A percentile compares a stretch with the other conserved stretches of the same genome.
These are phyloP conservation scores for Umbelopsis sp. DNA, from an alignment of 192 early-diverging fungal species.

Conservation along the genomic window DNA sequence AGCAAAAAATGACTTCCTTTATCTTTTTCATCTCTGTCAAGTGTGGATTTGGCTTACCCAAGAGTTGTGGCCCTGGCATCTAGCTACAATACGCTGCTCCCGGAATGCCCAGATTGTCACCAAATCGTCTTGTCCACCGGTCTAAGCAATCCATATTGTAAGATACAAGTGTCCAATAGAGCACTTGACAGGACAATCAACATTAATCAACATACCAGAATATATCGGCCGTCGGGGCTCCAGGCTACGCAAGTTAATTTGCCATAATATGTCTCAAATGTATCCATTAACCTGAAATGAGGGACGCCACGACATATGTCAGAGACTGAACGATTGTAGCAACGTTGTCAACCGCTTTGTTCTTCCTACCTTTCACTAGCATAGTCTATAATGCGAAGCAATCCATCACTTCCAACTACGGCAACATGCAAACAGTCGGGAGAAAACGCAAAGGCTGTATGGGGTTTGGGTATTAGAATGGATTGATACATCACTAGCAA, in stretches of 20 bases:
- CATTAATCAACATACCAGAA: constrained; percentile 49
- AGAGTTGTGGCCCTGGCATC: constrained; percentile 91
- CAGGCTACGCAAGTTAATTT: constrained; percentile 83
- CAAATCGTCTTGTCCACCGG: constrained; percentile 93
- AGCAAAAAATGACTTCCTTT: not conserved
- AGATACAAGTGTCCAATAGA: not conserved
- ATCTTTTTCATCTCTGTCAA: not conserved
- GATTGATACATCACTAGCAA: not conserved
- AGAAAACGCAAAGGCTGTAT: constrained; percentile 76
- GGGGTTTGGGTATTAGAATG: not conserved
- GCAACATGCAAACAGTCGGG: constrained; percentile 85
- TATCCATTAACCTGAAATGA: constrained; percentile 64
- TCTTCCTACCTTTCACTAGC: constrained; percentile 52
- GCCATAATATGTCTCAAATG: constrained; percentile 83
- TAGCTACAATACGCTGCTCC: constrained; percentile 75
- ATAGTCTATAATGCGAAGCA: constrained; percentile 78
- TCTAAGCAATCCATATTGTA: constrained; percentile 38
- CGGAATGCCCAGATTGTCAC: constrained; percentile 87
- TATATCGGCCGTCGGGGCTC: constrained; percentile 86
- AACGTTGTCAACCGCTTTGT: not conserved
- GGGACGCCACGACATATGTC: not conserved
- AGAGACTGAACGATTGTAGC: not conserved
- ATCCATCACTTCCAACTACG: constrained; percentile 77
- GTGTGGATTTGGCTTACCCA: constrained; percentile 58
- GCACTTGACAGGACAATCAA: not conserved